Evolutionary conservation across 2,329 filamentous ascomycete species (phyloP).

Genomic region (Claviceps africana): DNA sequence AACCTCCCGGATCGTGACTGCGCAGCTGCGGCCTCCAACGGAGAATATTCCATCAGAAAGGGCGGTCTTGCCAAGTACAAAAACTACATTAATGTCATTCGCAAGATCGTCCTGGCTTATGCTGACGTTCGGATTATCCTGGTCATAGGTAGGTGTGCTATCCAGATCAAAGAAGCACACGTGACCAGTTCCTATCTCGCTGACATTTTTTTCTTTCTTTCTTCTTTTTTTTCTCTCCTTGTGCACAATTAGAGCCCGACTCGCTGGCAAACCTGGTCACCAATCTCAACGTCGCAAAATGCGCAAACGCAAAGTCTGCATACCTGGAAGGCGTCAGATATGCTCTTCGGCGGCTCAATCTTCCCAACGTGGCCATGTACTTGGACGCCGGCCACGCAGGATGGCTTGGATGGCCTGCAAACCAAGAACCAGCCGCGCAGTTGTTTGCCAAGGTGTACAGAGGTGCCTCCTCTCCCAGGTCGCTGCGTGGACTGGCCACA

Average conservation of each 20-base stretch:
- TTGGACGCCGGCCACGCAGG: conserved; percentile 44
- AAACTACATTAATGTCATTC: conserved; percentile 38
- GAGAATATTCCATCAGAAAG: conserved; percentile 37
- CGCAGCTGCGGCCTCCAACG: conserved; percentile 41
- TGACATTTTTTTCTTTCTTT: neutral
- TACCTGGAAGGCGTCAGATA: conserved; percentile 38
- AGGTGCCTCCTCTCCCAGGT: conserved; percentile 31
- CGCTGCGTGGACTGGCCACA: conserved; percentile 40
- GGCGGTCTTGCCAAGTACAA: conserved; percentile 40
- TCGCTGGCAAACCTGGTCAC: conserved; percentile 46
- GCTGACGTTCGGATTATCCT: conserved; percentile 30
- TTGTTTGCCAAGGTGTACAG: conserved; percentile 35
- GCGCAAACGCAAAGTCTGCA: conserved; percentile 29
- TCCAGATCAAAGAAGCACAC: neutral
- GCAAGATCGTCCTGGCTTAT: conserved; percentile 25
- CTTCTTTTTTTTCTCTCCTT: neutral
- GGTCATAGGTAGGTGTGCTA: conserved; percentile 23
- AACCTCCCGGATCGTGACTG: conserved; percentile 46
- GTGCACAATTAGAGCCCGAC: conserved; percentile 32
- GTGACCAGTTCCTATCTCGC: neutral
- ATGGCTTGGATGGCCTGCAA: conserved; percentile 44
- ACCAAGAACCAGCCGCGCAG: conserved; percentile 33
- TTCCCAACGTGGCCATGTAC: conserved; percentile 44
- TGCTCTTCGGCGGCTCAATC: conserved; percentile 35
- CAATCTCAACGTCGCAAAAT: conserved; percentile 37